Base-by-base conservation (phyloP, 768 basidiomycete species). In the Phaeotremella skinneri region DNA sequence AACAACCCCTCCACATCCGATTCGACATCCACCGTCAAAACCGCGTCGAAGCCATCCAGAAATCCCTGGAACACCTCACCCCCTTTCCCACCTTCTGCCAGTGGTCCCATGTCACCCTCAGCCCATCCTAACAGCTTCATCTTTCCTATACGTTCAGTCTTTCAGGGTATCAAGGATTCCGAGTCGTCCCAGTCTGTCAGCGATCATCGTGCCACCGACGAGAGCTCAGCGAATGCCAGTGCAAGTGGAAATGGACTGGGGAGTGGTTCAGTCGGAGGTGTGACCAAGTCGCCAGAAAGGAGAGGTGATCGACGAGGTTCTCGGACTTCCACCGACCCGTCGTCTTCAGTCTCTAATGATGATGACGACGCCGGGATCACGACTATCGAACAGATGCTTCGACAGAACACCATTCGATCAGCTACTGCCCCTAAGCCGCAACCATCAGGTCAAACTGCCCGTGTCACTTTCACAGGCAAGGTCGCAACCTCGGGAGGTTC, bases 91-190 rank as follows among this genome's bases (percentile, higher is more conserved):
- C 59, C 58, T 2, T 7, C 27, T 29, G 50, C 29, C n/a, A 21
- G 3, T 2, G 63, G 66, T 13, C 59, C 66, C 2, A 20, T 64
- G 5, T 56, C 52, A 20, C 49, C 55, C 27, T 47, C 55, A 0
- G 50, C 26, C 27, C 53, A 53, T 27, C 17, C 30, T 3, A 61
- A 59, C 30, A 56, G 59, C 6, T 68, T 69, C 55, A 58, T 69
- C 51, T 69, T 69, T 32, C 67, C 67, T 13, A 69, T 69, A 17
- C 61, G 67, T 55, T 69, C 67, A 13, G 67, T 69, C 4, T 66
- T 63, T 29, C 39, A 56, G 9, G 64, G 59, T 2, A 63, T 65
- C 45, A 32, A 20, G 2, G 43, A 45, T 14, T 23, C 37, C 9
- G n/a, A 9, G 9, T 39, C 37, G n/a, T n/a, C 37, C n/a, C 37